Evolutionary conservation across 139 green algal species (phyloP).

Genomic region (Tetraselmis striata): DNA sequence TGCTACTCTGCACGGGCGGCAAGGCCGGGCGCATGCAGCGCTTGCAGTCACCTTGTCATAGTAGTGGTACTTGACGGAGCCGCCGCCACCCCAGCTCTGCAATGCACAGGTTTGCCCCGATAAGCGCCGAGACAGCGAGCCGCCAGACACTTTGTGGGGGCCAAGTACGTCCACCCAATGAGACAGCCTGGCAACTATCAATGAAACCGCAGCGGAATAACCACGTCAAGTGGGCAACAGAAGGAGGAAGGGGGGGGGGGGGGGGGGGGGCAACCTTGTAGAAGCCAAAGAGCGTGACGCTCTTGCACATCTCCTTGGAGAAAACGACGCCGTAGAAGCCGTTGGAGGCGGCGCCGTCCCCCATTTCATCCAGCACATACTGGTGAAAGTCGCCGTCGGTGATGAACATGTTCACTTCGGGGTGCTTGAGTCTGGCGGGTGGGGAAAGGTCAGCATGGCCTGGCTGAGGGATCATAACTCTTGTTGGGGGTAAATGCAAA

Average conservation of each 20-base stretch:
- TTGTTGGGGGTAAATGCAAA: too few species aligned
- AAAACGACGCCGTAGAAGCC: conserved; percentile 1
- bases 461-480: too few species aligned
- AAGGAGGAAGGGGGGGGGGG: not conserved
- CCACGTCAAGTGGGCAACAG: too few species aligned
- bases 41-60: conserved; percentile 7
- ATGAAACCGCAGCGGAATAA: not conserved
- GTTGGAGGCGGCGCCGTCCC: conserved; percentile 10
- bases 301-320: not conserved
- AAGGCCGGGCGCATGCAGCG: too few species aligned
- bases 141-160: not conserved
- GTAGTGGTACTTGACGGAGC: conserved; percentile 9
- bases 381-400: conserved; percentile 13
- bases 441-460: too few species aligned
- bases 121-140: not conserved
- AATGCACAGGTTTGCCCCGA: not conserved
- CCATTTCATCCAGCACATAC: conserved; percentile 12
- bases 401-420: not conserved
- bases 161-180: not conserved
- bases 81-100: not conserved
- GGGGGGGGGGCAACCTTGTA: not conserved
- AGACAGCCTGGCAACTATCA: not conserved
- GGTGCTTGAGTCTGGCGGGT: not conserved
- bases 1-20: too few species aligned
- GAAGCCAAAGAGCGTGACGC: not conserved